Percentiles rank a stretch among this genome's conserved stretches.
These are phyloP conservation scores for Erodium trifolium DNA, from an alignment of 441 rosid species.

Conservation along the genomic window DNA sequence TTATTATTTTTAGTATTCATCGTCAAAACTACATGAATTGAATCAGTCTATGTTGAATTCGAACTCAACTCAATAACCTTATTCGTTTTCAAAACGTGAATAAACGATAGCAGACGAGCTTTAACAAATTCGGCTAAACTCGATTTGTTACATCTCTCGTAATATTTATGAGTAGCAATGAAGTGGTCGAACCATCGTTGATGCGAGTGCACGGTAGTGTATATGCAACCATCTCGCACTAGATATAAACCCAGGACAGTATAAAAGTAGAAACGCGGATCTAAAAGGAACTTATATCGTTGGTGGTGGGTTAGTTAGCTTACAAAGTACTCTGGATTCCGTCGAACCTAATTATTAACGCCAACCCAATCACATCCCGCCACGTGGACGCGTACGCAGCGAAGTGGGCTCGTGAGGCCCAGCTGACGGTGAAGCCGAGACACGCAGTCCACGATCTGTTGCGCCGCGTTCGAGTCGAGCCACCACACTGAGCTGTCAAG, in stretches of 20 bases:
- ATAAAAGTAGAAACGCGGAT: background rate
- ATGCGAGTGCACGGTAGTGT: background rate
- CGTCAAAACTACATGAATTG: too few relatives aligned
- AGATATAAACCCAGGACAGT: background rate
- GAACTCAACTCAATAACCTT: too few relatives aligned
- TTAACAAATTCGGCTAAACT: too few relatives aligned
- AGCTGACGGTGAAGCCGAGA: background rate
- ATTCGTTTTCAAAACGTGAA: too few relatives aligned
- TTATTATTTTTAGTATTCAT: too few relatives aligned
- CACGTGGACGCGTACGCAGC: background rate
- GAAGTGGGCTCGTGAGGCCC: background rate
- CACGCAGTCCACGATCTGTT: background rate
- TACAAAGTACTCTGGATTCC: background rate
- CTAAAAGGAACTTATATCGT: background rate
- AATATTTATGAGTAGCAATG: too few relatives aligned
- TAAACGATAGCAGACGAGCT: too few relatives aligned
- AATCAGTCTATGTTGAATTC: too few relatives aligned
- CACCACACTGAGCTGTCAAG: background rate
- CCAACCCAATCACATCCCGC: background rate
- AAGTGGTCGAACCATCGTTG: too few relatives aligned
- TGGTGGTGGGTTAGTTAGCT: background rate
- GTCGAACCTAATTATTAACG: background rate
- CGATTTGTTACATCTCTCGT: too few relatives aligned
- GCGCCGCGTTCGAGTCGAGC: background rate
- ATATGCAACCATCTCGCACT: background rate